Evolutionary conservation across 352 stramenopile species (phyloP).

Genomic region (Globisporangium uncinulatum): DNA sequence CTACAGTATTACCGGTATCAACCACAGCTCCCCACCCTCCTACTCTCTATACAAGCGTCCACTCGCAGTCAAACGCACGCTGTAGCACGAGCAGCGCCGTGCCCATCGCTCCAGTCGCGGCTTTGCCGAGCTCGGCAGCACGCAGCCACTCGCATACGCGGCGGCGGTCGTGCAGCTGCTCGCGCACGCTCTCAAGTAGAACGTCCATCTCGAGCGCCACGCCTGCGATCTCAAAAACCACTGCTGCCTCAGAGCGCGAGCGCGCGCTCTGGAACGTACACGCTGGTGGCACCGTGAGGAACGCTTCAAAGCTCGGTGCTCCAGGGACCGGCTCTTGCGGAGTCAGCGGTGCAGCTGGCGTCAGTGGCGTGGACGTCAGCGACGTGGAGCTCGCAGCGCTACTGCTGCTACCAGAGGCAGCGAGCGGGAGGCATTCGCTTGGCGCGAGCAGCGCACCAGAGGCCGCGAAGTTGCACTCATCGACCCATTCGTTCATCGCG

Average conservation of each 20-base stretch:
- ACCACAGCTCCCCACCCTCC: not conserved
- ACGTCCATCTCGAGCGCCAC: slow-evolving; percentile 32
- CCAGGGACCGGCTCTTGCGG: not conserved
- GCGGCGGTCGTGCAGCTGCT: slow-evolving; percentile 32
- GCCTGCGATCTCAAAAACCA: slow-evolving; percentile 23
- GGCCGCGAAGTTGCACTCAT: slow-evolving; percentile 9
- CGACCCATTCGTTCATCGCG: not conserved
- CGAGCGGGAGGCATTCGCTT: not conserved
- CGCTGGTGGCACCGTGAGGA: slow-evolving; percentile 17
- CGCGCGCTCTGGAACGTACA: slow-evolving; percentile 16
- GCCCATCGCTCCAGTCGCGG: slow-evolving; percentile 2
- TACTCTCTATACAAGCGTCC: not conserved
- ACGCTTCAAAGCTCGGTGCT: slow-evolving; percentile 9
- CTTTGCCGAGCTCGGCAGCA: not conserved
- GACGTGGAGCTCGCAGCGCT: not conserved
- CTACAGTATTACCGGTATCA: not conserved
- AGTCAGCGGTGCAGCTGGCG: not conserved
- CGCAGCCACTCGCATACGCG: slow-evolving; percentile 11
- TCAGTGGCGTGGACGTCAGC: not conserved
- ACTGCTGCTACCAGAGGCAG: not conserved
- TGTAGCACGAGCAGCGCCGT: slow-evolving; percentile 27
- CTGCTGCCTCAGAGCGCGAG: slow-evolving; percentile 15
- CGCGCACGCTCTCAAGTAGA: slow-evolving; percentile 17
- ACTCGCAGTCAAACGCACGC: slow-evolving; percentile 11
- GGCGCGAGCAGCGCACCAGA: not conserved